Base-by-base conservation (phyloP, 345 rosid genomes). In the Hibiscus syriacus region DNA sequence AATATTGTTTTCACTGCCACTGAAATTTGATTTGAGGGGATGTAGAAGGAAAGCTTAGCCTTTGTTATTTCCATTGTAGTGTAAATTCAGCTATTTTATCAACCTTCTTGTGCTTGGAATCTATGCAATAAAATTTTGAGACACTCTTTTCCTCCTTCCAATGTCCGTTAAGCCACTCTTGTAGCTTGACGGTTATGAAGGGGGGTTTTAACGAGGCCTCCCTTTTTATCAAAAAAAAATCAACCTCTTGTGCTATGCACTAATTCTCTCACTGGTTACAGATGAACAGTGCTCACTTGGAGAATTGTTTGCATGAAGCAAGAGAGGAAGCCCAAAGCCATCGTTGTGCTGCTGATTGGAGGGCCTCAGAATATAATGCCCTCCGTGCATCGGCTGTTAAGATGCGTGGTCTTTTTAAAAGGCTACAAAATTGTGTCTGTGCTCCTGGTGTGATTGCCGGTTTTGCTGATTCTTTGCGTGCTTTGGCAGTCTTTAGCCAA, bases 231-330 rank as follows among this genome's bases (percentile, higher is more conserved):
- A n/a, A n/a, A n/a, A n/a, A n/a, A n/a, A n/a, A n/a, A n/a, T n/a
- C n/a, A n/a, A n/a, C n/a, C n/a, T n/a, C n/a, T n/a, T n/a, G 20
- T 53, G 12, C 32, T 26, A 38, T 23, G 22, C n/a, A 19, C 19
- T 56, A 19, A 19, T 23, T n/a, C 52, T 43, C 9, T 17, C 13
- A 34, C 54, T 67, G 22, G 13, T 56, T 30, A 80, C 84, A 95
- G 98, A 90, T 95, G 97, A 95, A 95, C 67, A 88, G 98, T 75
- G 99, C 91, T 48, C 98, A 88, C 85, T 80, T 95, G 77, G 99
- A 95, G 82, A 95, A 88, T 74, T 88, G 94, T 78, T 84, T 95
- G 81, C 98, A 95, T 78, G 98, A 95, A 77, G 98, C 97, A 73
- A 90, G 99, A 78, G 89, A 95, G 78, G 99, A 92, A 82, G 98